These are phyloP conservation scores for Escallonia herrerae DNA, from an alignment of 129 eudicot genomes.

Conservation along the genomic window DNA sequence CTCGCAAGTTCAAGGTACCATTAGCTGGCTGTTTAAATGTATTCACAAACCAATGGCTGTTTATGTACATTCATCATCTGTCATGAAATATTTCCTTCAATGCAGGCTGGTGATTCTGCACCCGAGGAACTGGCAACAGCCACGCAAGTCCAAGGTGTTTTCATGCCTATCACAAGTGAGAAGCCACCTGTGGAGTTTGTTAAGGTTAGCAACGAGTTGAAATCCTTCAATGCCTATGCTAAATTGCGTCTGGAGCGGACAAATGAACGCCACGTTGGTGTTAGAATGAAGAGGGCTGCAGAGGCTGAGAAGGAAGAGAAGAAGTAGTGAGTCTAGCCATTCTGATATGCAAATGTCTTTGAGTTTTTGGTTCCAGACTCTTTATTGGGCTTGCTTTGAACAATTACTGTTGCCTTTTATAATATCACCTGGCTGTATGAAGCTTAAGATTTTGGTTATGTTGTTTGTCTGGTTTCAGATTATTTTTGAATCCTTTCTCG, in stretches of 20 bases:
- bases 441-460: too few relatives aligned
- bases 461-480: too few relatives aligned
- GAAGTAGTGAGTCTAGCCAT: constrained; percentile 27
- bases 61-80: too few relatives aligned
- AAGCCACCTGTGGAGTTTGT: constrained; percentile 57
- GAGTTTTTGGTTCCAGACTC: too few relatives aligned
- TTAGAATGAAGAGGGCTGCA: constrained; percentile 69
- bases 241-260: constrained; percentile 68
- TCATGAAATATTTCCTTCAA: not conserved
- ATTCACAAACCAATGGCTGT: too few relatives aligned
- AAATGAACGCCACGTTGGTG: constrained; percentile 60
- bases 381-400: too few relatives aligned
- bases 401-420: too few relatives aligned
- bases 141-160: constrained; percentile 62
- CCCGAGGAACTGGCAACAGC: constrained; percentile 82
- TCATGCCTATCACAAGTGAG: constrained; percentile 51
- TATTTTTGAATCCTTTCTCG: too few relatives aligned
- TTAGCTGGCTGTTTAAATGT: not conserved
- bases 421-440: too few relatives aligned
- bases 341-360: too few relatives aligned
- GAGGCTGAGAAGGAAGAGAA: constrained; percentile 85
- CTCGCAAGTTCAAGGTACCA: constrained; percentile 59
- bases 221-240: constrained; percentile 58
- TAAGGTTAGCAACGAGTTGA: constrained; percentile 69
- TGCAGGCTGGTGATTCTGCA: constrained; percentile 69